Evolutionary conservation across 805 yeast species (phyloP).

Genomic region (Candida patagonica): DNA sequence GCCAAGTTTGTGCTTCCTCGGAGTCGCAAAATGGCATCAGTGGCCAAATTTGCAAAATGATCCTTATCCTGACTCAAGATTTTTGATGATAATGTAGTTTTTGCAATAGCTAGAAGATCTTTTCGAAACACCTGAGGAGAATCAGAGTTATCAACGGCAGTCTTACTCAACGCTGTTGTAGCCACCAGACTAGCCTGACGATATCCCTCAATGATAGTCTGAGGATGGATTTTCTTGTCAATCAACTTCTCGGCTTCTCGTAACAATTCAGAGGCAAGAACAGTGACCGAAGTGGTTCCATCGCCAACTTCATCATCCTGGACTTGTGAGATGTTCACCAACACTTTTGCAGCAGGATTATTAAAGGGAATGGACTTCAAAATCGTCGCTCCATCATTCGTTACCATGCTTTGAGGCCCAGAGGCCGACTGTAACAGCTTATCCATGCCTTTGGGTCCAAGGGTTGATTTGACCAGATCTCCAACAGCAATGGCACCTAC

Average conservation of each 20-base stretch:
- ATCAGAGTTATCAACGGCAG: slow-evolving; percentile 64
- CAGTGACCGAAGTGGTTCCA: slow-evolving; percentile 96
- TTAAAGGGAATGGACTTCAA: slow-evolving; percentile 88
- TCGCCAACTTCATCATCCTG: slow-evolving; percentile 99
- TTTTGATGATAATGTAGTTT: slow-evolving; percentile 88
- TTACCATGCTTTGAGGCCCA: slow-evolving; percentile 68
- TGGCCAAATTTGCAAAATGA: slow-evolving; percentile 81
- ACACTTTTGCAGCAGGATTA: slow-evolving; percentile 94
- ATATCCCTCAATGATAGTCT: slow-evolving; percentile 92
- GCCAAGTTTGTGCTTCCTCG: slow-evolving; percentile 83
- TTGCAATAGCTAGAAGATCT: slow-evolving; percentile 81
- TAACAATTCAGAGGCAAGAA: slow-evolving; percentile 85
- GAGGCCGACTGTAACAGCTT: slow-evolving; percentile 82
- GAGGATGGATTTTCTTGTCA: slow-evolving; percentile 92
- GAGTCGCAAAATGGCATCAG: slow-evolving; percentile 83
- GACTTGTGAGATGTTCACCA: slow-evolving; percentile 89
- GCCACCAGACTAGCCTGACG: slow-evolving; percentile 87
- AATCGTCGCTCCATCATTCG: slow-evolving; percentile 98
- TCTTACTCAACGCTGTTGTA: slow-evolving; percentile 60
- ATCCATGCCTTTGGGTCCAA: slow-evolving; percentile 99
- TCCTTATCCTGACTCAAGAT: slow-evolving; percentile 92
- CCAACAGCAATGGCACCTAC: slow-evolving; percentile 99
- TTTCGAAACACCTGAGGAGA: slow-evolving; percentile 52
- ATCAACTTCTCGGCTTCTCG: slow-evolving; percentile 91
- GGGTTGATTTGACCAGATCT: slow-evolving; percentile 83